A percentile compares a stretch with the other conserved stretches of the same genome.
phyloP scores from a whole-genome alignment of 306 rosid species.

The Casuarina glauca region DNA sequence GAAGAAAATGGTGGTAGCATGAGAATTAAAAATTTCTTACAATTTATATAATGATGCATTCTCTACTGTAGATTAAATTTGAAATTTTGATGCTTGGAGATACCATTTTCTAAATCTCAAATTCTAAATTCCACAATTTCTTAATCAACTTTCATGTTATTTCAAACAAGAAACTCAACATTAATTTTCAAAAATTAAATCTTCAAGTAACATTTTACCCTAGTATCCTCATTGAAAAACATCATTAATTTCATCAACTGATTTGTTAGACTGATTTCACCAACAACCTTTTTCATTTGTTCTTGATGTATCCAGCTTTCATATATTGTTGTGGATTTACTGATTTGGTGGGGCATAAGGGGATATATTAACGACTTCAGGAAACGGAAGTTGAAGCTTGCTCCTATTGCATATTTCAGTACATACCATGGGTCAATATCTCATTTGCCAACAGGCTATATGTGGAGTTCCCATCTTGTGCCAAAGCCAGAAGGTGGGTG shows the following conservation, averaged over 20 bases:
- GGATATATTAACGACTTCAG: slow-evolving; percentile 86
- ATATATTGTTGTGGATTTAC: slow-evolving; percentile 81
- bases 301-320: slow-evolving; percentile 65
- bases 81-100: no score
- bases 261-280: slow-evolving; percentile 26
- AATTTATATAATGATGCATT: no score
- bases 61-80: no score
- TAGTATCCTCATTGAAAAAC: neutral
- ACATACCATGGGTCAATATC: slow-evolving; percentile 90
- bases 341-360: slow-evolving; percentile 97
- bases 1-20: no score
- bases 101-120: neutral
- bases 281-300: slow-evolving; percentile 30
- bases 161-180: neutral
- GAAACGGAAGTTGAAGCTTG: slow-evolving; percentile 75
- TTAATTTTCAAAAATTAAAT: no score
- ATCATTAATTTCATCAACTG: neutral
- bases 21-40: no score
- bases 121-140: neutral
- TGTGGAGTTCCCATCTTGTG: slow-evolving; percentile 98
- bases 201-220: neutral
- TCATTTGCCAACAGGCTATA: slow-evolving; percentile 92
- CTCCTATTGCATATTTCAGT: slow-evolving; percentile 96
- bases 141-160: neutral
- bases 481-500: slow-evolving; percentile 84